Percentiles rank a stretch among this genome's conserved stretches.
These are phyloP conservation scores for Diaporthe capsici DNA, from an alignment of 2,329 filamentous ascomycete genomes.

Conservation along the genomic window DNA sequence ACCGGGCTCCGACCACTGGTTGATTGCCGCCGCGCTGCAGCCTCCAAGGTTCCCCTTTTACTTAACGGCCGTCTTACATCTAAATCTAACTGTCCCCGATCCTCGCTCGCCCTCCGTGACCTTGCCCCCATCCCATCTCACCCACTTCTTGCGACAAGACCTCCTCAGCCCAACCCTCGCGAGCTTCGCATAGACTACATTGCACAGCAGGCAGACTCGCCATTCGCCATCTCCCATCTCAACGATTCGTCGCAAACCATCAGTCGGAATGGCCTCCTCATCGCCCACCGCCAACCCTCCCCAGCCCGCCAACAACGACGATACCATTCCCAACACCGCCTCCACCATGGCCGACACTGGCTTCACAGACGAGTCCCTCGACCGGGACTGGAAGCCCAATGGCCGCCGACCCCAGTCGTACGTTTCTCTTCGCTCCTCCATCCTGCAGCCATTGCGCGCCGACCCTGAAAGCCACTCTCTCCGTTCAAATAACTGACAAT, in stretches of 20 bases:
- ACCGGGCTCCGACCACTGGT: conserved; percentile 19
- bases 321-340: not conserved
- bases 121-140: conserved; percentile 8
- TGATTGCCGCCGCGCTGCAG: conserved; percentile 13
- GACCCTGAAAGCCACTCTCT: not conserved
- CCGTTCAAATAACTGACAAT: conserved; percentile 37
- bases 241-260: conserved; percentile 6
- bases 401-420: conserved; percentile 87
- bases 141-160: conserved; percentile 7
- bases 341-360: conserved; percentile 16
- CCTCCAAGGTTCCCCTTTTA: conserved; percentile 32
- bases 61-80: conserved; percentile 23
- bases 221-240: not conserved
- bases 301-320: conserved; percentile 30
- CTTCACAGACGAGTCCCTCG: conserved; percentile 74
- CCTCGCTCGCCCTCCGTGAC: conserved; percentile 18
- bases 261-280: conserved; percentile 41
- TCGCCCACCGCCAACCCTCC: conserved; percentile 38
- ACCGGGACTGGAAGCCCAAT: conserved; percentile 85
- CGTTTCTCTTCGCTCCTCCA: conserved; percentile 57
- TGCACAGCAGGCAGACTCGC: not conserved
- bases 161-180: not conserved
- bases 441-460: conserved; percentile 52
- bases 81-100: conserved; percentile 17
- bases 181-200: not conserved